A percentile compares a stretch with the other conserved stretches of the same genome.
Conservation (phyloP, 495 filamentous ascomycete genomes). For the Hyaloscypha variabilis region DNA sequence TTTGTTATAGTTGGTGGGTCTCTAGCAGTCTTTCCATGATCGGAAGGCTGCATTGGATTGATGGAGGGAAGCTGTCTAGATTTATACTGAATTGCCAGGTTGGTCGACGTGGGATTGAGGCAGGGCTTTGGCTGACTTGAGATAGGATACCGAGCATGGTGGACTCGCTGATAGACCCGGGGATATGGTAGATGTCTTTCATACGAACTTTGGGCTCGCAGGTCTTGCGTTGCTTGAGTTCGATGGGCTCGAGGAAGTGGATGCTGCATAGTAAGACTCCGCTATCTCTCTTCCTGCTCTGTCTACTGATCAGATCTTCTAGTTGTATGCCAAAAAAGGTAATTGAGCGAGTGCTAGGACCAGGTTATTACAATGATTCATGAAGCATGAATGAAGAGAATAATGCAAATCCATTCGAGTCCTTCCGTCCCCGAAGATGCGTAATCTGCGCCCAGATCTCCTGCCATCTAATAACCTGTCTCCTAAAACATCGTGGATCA, state of each 20-base stretch:
- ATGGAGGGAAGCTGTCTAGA: conserved; percentile 68
- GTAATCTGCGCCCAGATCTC: conserved; percentile 42
- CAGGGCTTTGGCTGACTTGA: neutral
- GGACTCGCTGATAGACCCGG: conserved; percentile 90
- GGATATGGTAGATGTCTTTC: conserved; percentile 96
- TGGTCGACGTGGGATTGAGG: conserved; percentile 19
- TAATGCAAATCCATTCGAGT: neutral
- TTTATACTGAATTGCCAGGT: conserved; percentile 88
- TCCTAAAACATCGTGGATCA: conserved; percentile 44
- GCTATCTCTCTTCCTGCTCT: neutral
- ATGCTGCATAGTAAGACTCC: conserved; percentile 78
- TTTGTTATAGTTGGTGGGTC: conserved; percentile 99
- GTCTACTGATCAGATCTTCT: neutral
- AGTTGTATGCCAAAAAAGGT: conserved; percentile 78
- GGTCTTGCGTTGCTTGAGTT: conserved; percentile 82
- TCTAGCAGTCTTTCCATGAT: conserved; percentile 87
- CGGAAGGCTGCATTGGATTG: conserved; percentile 87
- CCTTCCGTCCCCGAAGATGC: neutral
- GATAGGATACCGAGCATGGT: conserved; percentile 76
- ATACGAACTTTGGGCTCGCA: conserved; percentile 87
- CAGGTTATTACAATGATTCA: conserved; percentile 5
- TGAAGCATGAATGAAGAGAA: conserved; percentile 7
- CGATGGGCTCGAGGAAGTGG: conserved; percentile 76
- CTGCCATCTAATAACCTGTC: conserved; percentile 77
- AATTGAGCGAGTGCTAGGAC: conserved; percentile 54